These are phyloP conservation scores for Amylostereum areolatum DNA, from an alignment of 1,284 basidiomycete species.

Conservation along the genomic window DNA sequence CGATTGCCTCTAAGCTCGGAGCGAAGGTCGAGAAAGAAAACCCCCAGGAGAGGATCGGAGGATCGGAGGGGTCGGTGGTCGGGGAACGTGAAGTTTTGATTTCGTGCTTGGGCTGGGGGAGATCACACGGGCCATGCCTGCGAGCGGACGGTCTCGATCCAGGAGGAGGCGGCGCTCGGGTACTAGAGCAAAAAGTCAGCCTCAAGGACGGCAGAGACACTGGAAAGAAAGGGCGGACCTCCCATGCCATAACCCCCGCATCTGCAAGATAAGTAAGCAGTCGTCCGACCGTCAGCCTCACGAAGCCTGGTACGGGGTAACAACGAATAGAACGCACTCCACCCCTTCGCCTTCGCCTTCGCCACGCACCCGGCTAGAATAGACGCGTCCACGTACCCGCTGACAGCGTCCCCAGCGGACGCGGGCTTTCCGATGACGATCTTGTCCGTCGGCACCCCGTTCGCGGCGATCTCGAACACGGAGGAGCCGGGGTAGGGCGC, in stretches of 20 bases:
- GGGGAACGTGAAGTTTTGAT: neutral
- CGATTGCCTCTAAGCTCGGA: too few species aligned
- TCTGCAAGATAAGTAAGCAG: too few species aligned
- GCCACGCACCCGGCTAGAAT: constrained; percentile 49
- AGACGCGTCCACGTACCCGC: constrained; percentile 47
- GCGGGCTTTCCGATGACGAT: constrained; percentile 63
- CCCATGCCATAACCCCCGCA: constrained; percentile 49
- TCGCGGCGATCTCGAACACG: constrained; percentile 59
- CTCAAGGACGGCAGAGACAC: neutral
- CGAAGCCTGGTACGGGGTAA: too few species aligned
- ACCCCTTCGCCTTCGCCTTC: constrained; percentile 50
- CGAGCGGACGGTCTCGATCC: constrained; percentile 42
- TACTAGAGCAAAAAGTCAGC: constrained; percentile 20
- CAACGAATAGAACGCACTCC: constrained; percentile 28
- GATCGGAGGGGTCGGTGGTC: too few species aligned
- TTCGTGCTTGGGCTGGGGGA: too few species aligned
- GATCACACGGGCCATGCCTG: constrained; percentile 34
- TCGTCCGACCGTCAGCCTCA: too few species aligned
- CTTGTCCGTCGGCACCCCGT: constrained; percentile 44
- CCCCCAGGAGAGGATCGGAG: too few species aligned
- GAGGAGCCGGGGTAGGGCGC: constrained; percentile 42
- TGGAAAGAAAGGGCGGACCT: constrained; percentile 24
- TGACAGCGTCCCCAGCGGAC: constrained; percentile 39
- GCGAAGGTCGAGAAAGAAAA: too few species aligned
- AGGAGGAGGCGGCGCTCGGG: constrained; percentile 38